Evolutionary conservation across 116 monocot genomes (phyloP), one percentile per base, ranked within the genome.

Genomic region (Trichopus zeylanicus): DNA sequence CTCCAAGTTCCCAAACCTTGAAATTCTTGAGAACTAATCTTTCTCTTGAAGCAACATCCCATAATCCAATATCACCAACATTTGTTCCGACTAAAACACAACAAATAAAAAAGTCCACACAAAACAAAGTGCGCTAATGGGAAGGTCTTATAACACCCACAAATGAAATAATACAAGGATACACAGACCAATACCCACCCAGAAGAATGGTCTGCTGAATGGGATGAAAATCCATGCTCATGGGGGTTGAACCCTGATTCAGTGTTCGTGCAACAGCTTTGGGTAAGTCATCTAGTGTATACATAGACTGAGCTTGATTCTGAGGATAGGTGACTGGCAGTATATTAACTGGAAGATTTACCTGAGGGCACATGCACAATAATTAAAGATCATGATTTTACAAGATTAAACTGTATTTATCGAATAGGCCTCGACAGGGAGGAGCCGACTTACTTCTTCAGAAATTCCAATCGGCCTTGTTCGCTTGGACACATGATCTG

Each of bases 211-310:
- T 87, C 52, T 87, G 97, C 39, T 98, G 97, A 18, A 75, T 71
- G 7, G 95, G 91, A 67, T 95, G 95, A 69, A 95, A 95, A 77
- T 98, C 97, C 62, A 98, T 67, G 75, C 91, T 98, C 82, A 79
- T 98, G 57, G 91, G 91, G 71, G 55, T 88, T 7, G 97, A 91
- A 80, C 97, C 88, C 65, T 88, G 97, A 64, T 62, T 81, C 52
- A 98, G 79, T 7, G 77, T 82, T 18, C 83, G 73, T 29, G 78
- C 82, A 52, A 91, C 79, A 39, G 62, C 75, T 71, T 82, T 91
- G 5, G 97, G 97, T 48, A 97, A 76, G 73, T 95, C 89, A 56
- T 94, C 95, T 72, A 67, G 77, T 19, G 88, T 80, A 65, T 93
- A 82, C n/a, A 88, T 61, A 57, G n/a, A n/a, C n/a, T n/a, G n/a